Conservation (phyloP, 2,329 filamentous ascomycete species). For the Ambrosiella beaveri region DNA sequence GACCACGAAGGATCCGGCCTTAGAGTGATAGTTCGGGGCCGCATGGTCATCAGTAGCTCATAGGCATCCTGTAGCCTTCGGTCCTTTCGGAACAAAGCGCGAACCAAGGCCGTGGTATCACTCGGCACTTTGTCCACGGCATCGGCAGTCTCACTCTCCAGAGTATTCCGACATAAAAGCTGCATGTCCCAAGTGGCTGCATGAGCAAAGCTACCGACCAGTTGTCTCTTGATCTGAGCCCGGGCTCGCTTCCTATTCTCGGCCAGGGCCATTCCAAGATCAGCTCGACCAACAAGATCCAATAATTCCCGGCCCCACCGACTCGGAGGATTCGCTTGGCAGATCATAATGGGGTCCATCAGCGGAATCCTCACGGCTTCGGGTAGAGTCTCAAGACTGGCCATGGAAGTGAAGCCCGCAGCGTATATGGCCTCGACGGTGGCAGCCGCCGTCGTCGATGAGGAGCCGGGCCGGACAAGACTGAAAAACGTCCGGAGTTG, state of each 20-base stretch:
- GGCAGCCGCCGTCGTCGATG: conserved; percentile 28
- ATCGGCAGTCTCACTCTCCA: conserved; percentile 34
- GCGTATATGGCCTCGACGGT: conserved; percentile 59
- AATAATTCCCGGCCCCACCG: conserved; percentile 58
- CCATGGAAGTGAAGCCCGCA: conserved; percentile 44
- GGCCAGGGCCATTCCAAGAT: conserved; percentile 36
- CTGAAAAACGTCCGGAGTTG: conserved; percentile 54
- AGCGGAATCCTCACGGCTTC: conserved; percentile 68
- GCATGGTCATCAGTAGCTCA: conserved; percentile 68
- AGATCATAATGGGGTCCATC: conserved; percentile 68
- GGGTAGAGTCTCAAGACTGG: conserved; percentile 63
- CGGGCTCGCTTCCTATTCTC: neutral
- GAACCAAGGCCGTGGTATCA: conserved; percentile 67
- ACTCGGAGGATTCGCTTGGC: conserved; percentile 64
- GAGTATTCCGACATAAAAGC: conserved; percentile 52
- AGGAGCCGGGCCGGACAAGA: conserved; percentile 32
- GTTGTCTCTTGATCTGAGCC: conserved; percentile 25
- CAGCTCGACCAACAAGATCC: conserved; percentile 61
- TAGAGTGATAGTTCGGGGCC: conserved; percentile 62
- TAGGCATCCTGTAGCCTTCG: conserved; percentile 75
- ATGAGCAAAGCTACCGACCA: conserved; percentile 31
- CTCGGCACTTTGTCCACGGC: conserved; percentile 69
- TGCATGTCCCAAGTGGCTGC: conserved; percentile 57
- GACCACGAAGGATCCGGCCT: conserved; percentile 59
- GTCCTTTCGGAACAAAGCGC: conserved; percentile 80